phyloP scores from a whole-genome alignment of 257 asterid genomes.

The Solanum paucissectum region DNA sequence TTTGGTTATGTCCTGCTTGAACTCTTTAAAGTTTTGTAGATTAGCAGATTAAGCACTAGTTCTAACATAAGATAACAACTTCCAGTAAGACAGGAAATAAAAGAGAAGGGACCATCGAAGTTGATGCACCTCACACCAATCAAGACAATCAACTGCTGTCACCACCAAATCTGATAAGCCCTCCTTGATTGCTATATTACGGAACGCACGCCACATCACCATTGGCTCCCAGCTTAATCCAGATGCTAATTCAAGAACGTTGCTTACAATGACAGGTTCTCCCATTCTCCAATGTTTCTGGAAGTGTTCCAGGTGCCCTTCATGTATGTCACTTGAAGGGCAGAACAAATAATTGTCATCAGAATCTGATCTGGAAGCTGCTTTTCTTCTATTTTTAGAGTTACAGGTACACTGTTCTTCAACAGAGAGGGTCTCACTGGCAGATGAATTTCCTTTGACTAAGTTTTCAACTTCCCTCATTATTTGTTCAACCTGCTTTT shows the following conservation, averaged over 20 bases:
- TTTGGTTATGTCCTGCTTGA: neutral
- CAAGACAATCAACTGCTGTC: conserved; percentile 57
- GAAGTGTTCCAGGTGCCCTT: conserved; percentile 41
- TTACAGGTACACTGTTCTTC: conserved; percentile 24
- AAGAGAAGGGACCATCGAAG: neutral
- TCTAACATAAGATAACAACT: neutral
- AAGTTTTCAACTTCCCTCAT: conserved; percentile 17
- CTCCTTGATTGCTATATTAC: conserved; percentile 12
- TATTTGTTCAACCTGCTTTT: conserved; percentile 23
- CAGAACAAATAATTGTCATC: conserved; percentile 41
- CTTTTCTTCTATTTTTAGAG: conserved; percentile 14
- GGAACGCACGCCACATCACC: conserved; percentile 79
- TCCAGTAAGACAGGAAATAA: neutral
- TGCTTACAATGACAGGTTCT: conserved; percentile 45
- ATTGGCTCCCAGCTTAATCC: conserved; percentile 75
- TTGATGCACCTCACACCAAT: conserved; percentile 46
- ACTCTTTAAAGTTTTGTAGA: neutral
- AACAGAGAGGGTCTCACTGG: neutral
- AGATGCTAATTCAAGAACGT: conserved; percentile 28
- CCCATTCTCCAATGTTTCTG: conserved; percentile 54
- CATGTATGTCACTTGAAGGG: conserved; percentile 35
- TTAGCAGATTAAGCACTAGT: neutral
- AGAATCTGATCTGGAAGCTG: conserved; percentile 26
- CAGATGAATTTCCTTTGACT: neutral
- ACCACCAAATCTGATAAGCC: conserved; percentile 36